These are phyloP conservation scores for Zea luxurians DNA, from an alignment of 176 grass and related monocot genomes.

Conservation along the genomic window DNA sequence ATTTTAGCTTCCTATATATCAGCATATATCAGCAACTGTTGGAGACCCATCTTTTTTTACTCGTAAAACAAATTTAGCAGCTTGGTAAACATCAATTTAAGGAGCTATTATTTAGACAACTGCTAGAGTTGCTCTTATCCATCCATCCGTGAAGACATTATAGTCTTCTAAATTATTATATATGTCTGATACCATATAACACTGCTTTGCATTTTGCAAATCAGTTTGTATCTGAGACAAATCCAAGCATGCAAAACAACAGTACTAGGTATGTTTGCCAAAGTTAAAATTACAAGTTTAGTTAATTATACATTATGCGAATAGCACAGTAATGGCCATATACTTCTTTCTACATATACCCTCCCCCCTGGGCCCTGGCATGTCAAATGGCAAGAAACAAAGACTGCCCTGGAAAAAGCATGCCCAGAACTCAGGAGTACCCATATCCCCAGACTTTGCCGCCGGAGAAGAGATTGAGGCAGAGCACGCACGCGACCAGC, in stretches of 20 bases:
- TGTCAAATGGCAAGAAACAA: constrained; percentile 14
- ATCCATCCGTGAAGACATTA: not conserved
- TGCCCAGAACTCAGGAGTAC: constrained; percentile 24
- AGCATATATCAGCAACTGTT: too few species aligned
- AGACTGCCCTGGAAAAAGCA: constrained; percentile 7
- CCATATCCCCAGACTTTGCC: constrained; percentile 45
- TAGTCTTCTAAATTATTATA: constrained; percentile 18
- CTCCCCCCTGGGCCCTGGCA: not conserved
- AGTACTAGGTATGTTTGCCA: not conserved
- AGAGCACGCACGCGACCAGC: constrained; percentile 54
- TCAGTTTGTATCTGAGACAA: not conserved
- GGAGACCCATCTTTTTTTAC: too few species aligned
- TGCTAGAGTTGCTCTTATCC: too few species aligned
- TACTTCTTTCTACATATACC: not conserved
- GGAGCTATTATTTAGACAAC: too few species aligned
- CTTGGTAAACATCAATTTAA: too few species aligned
- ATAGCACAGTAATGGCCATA: not conserved
- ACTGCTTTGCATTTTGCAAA: not conserved
- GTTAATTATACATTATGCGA: not conserved
- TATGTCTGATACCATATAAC: not conserved
- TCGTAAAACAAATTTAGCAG: too few species aligned
- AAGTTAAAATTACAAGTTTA: not conserved
- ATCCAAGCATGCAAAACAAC: not conserved
- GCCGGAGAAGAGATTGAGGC: constrained; percentile 58
- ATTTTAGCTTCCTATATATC: too few species aligned